Base-by-base conservation (phyloP, 1,284 basidiomycete genomes). In the Tilletia indica region DNA sequence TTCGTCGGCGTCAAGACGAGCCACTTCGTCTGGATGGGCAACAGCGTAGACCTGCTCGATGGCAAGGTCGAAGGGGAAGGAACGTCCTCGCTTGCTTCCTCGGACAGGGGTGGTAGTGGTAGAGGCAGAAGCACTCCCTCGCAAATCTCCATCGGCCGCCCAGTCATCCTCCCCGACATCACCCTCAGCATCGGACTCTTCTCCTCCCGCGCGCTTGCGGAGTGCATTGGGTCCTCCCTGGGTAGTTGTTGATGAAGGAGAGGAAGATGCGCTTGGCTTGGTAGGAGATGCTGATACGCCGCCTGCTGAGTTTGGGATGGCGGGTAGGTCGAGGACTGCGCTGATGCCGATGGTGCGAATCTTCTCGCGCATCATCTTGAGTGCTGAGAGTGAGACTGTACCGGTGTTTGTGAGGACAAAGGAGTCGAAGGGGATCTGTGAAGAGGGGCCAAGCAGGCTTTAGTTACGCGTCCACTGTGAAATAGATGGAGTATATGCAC, bases 361-460 rank as follows among this genome's bases (percentile, higher is more conserved):
- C 70, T 88, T 89, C 74, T 93, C 90, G 19, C 89, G 87, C 80
- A 89, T 88, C 91, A 96, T 93, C 68, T 85, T 85, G 48, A 94
- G 88, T 77, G 92, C 85, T 61, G 81, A 81, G 49, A 83, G 89
- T 47, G 88, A 86, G 63, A 93, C 85, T 80, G 92, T 89, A 3
- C 93, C 94, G 0, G 89, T 88, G 79, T 93, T 94, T 36, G 92
- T 94, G 67, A 93, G 87, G 19, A 93, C 89, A 80, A 96, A 96
- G 75, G 89, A 89, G 70, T 88, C 86, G 78, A 95, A 90, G 0
- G 93, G 92, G 69, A 95, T 90, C 91, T 93, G 68, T 21, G 25
- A 31, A 31, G 25, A 31, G 25, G 25, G 25, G 25, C 25, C 0
- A 31, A 31, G 25, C 25, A 31, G 25, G 25, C 1, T 1, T 31